Base-by-base conservation (phyloP, 2,329 filamentous ascomycete species). In the Fusarium pseudocircinatum region DNA sequence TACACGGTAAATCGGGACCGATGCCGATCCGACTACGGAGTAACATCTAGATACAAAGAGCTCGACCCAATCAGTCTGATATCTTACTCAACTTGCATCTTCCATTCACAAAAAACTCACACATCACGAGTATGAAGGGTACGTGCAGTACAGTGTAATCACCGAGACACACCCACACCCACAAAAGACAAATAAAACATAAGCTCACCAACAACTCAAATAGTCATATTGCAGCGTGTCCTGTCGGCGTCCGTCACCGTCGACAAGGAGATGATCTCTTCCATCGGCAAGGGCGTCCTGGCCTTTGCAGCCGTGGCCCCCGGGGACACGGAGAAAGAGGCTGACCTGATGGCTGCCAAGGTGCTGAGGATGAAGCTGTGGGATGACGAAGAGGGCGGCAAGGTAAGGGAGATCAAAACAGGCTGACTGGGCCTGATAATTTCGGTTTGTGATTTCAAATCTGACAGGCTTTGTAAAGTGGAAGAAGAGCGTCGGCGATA, bases 221-320 rank as follows among this genome's bases (percentile, higher is more conserved):
- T 32, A 98, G 96, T 95, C 60, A 94, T 99, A 68, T 85, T 98
- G 60, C 96, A 99, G 84, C 90, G 96, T 74, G 96, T 99, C 58
- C 90, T 97, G 69, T 98, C 95, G 47, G 96, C 96, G 69, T 98
- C 96, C 13, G 96, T 99, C 77, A 96, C 95, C 4, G 96, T 99
- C 59, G 95, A 99, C 80, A 93, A 94, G 79, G 88, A 97, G 80
- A 85, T 97, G 36, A 89, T 99, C 50, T 98, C 96, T 3, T 93
- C 93, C 7, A 98, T 99, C 78, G 94, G 94, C 67, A 94, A 92
- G 82, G 96, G 96, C 36, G 85, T 99, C 47, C 87, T 99, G 12
- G 94, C 98, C 37, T 93, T 99, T 80, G 96, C 96, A 28, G 96
- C 95, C 32, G 91, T 99, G 47, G 95, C 93, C 37, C 95, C 94